Evolutionary conservation across 2,329 filamentous ascomycete genomes (phyloP).

Genomic region (Monilinia laxa): DNA sequence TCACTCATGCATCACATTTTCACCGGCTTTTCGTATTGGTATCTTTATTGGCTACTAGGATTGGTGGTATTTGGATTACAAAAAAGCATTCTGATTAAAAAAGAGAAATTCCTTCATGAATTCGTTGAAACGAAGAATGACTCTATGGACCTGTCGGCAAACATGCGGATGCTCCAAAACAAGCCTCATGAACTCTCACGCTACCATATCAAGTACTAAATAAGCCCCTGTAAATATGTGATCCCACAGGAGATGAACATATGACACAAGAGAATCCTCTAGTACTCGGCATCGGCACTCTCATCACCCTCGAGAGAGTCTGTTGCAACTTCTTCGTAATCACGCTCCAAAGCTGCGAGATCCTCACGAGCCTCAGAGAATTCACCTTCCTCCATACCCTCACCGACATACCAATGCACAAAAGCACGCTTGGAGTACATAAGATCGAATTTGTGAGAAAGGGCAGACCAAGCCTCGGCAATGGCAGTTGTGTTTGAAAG

Average conservation of each 20-base stretch:
- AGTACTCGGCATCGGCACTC: constrained; percentile 62
- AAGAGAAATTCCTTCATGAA: constrained; percentile 35
- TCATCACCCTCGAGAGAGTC: constrained; percentile 53
- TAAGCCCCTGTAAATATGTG: constrained; percentile 37
- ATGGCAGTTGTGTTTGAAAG: constrained; percentile 67
- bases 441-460: constrained; percentile 67
- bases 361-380: constrained; percentile 66
- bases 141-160: constrained; percentile 31
- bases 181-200: constrained; percentile 35
- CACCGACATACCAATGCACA: constrained; percentile 70
- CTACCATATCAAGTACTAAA: constrained; percentile 37
- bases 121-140: constrained; percentile 33
- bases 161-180: constrained; percentile 36
- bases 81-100: constrained; percentile 39
- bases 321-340: constrained; percentile 63
- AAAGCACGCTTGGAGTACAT: constrained; percentile 70
- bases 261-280: constrained; percentile 28
- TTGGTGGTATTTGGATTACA: constrained; percentile 35
- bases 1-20: not conserved
- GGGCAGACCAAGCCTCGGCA: constrained; percentile 61
- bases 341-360: constrained; percentile 62
- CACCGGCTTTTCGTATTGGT: constrained; percentile 1
- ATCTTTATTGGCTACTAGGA: constrained; percentile 23
- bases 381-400: constrained; percentile 70
- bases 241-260: constrained; percentile 37